These are phyloP conservation scores for Debaryomycetaceae sp. DNA, from an alignment of 1,139 yeast genomes.

Conservation along the genomic window DNA sequence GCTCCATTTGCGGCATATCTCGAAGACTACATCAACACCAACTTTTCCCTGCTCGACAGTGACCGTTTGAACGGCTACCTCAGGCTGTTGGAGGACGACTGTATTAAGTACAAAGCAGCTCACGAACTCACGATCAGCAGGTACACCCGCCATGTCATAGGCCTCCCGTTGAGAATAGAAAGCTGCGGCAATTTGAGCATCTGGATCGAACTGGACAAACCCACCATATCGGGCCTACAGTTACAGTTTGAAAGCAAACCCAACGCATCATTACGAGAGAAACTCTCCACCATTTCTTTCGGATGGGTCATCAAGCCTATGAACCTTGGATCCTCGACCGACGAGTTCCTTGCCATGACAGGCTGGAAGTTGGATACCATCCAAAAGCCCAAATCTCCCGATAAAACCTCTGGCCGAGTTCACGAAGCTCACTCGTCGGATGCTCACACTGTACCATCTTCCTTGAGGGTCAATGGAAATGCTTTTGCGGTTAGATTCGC, in stretches of 20 bases:
- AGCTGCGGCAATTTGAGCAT: slow-evolving; percentile 16
- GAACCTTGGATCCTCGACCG: slow-evolving; percentile 16
- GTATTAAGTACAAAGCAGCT: slow-evolving; percentile 27
- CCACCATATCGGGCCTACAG: slow-evolving; percentile 30
- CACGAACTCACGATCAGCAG: slow-evolving; percentile 23
- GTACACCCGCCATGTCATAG: slow-evolving; percentile 22
- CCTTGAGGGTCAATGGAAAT: slow-evolving; percentile 12
- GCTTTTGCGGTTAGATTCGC: slow-evolving; percentile 23
- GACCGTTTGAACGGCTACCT: slow-evolving; percentile 13
- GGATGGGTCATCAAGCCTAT: slow-evolving; percentile 30
- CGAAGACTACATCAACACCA: slow-evolving; percentile 5
- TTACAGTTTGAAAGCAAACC: slow-evolving; percentile 13
- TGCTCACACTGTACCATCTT: slow-evolving; percentile 7
- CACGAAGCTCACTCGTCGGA: slow-evolving; percentile 20
- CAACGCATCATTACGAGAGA: slow-evolving; percentile 1
- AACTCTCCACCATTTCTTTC: slow-evolving; percentile 4
- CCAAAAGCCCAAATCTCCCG: slow-evolving; percentile 17
- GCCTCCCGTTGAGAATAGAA: slow-evolving; percentile 22
- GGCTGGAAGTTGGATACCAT: slow-evolving; percentile 26
- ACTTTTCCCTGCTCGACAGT: slow-evolving; percentile 1
- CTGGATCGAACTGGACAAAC: slow-evolving; percentile 29
- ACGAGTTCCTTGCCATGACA: slow-evolving; percentile 19
- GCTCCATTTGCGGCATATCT: slow-evolving; percentile 15
- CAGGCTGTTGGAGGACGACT: slow-evolving; percentile 15
- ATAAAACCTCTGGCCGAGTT: slow-evolving; percentile 21